Percentiles rank a stretch among this genome's conserved stretches.
phyloP scores from a whole-genome alignment of 1,139 yeast genomes.

The Insectozyma bohioensis region DNA sequence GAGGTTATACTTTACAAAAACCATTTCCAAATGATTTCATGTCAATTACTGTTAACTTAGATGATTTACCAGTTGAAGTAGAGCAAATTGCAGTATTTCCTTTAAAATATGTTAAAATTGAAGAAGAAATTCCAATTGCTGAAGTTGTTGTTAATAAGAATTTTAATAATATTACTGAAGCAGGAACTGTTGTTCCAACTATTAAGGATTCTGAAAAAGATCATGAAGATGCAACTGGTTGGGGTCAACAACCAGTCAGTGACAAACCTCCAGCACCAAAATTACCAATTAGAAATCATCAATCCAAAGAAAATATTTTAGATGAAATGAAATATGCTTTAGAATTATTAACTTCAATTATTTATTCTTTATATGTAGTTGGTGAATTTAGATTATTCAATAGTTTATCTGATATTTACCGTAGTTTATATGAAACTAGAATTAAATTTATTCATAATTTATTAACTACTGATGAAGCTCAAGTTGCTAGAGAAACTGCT shows the following conservation, averaged over 20 bases:
- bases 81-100: slow-evolving; percentile 62
- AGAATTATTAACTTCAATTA: slow-evolving; percentile 58
- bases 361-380: slow-evolving; percentile 67
- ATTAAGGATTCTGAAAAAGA: slow-evolving; percentile 42
- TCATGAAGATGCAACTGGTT: slow-evolving; percentile 30
- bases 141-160: slow-evolving; percentile 26
- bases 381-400: slow-evolving; percentile 65
- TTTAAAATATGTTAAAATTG: slow-evolving; percentile 44
- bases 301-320: slow-evolving; percentile 35
- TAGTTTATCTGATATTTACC: slow-evolving; percentile 52
- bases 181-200: slow-evolving; percentile 41
- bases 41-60: slow-evolving; percentile 58
- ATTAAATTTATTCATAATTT: slow-evolving; percentile 56
- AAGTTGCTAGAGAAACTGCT: slow-evolving; percentile 56
- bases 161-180: slow-evolving; percentile 30
- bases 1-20: slow-evolving; percentile 66
- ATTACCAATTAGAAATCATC: slow-evolving; percentile 40
- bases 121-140: slow-evolving; percentile 33
- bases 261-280: slow-evolving; percentile 42
- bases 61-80: slow-evolving; percentile 58
- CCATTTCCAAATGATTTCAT: slow-evolving; percentile 73
- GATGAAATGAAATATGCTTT: slow-evolving; percentile 61
- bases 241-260: slow-evolving; percentile 12
- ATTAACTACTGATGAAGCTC: slow-evolving; percentile 59
- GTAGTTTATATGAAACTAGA: slow-evolving; percentile 63